Conservation (phyloP, 1,284 basidiomycete species). For the Rhodotorula glutinis region DNA sequence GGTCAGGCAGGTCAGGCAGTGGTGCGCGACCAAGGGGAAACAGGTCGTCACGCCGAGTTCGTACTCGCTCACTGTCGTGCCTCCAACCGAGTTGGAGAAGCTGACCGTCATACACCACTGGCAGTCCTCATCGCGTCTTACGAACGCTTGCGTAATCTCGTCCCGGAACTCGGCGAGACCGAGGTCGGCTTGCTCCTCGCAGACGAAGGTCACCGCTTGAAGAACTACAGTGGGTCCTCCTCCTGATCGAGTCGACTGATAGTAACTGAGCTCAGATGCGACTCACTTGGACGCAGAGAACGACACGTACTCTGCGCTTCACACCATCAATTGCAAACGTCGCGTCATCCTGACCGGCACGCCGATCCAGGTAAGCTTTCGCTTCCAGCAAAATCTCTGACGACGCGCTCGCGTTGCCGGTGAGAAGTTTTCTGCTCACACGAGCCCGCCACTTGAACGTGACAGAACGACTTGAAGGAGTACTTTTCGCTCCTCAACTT, state of each 20-base stretch:
- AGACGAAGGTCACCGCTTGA: constrained; percentile 95
- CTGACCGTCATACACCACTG: not conserved
- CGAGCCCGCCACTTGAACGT: too few relatives aligned
- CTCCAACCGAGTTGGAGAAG: not conserved
- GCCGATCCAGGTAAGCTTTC: constrained; percentile 66
- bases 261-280: not conserved
- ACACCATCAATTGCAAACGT: constrained; percentile 80
- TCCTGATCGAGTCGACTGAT: too few relatives aligned
- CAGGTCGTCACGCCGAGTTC: constrained; percentile 83
- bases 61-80: constrained; percentile 35
- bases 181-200: constrained; percentile 87
- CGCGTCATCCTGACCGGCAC: constrained; percentile 96
- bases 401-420: not conserved
- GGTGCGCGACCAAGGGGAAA: constrained; percentile 79
- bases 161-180: constrained; percentile 69
- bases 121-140: constrained; percentile 99
- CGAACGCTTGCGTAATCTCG: constrained; percentile 84
- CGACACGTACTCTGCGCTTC: constrained; percentile 79
- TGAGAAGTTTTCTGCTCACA: too few relatives aligned
- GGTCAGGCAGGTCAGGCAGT: constrained; percentile 71
- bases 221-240: constrained; percentile 74
- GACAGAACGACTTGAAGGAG: constrained; percentile 89
- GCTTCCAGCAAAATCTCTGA: not conserved
- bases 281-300: constrained; percentile 29
- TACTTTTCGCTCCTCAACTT: constrained; percentile 96